Evolutionary conservation across 2,329 filamentous ascomycete species (phyloP), one percentile per base, ranked within the genome.

Genomic region (Exophiala sideris): DNA sequence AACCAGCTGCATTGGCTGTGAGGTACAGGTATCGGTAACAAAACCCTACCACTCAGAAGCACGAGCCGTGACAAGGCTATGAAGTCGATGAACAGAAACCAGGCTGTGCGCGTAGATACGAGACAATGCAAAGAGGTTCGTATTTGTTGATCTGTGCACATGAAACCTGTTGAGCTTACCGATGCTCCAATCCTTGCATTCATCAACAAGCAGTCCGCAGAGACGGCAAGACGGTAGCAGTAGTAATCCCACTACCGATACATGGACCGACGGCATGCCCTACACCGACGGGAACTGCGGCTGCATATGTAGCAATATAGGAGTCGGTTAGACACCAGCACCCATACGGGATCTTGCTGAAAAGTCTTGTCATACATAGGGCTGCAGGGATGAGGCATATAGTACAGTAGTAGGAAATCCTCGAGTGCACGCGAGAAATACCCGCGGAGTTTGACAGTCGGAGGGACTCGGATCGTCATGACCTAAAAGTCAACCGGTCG

Each of bases 31-130:
- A 5, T 29, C 24, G 24, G 24, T 8, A 29, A 2, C 5, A 8
- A 48, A 48, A 52, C 38, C 39, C 47, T 41, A 24, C 45, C 40
- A 47, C 34, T 50, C 40, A 49, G 38, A 41, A 6, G 16, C 11
- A 29, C 46, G n/a, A 41, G 11, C 24, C 36, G 21, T 42, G 12
- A 24, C 38, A 39, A 24, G 51, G 36, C 45, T 46, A 36, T 29
- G 24, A 8, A 3, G 7, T 29, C 7, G 24, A 29, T 29, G 24
- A 29, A 29, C 24, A 29, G 24, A 29, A 29, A 8, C 5, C 24
- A 29, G 24, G 24, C 24, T 29, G 24, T 29, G 36, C 44, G 38
- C 32, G 38, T 48, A 35, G 35, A 47, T 36, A 36, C 44, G 44
- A 52, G 39, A 29, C 24, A 8, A 29, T 29, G 24, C 24, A 8